Conservation (phyloP, 768 basidiomycete species). For the Suillus tomentosus region DNA sequence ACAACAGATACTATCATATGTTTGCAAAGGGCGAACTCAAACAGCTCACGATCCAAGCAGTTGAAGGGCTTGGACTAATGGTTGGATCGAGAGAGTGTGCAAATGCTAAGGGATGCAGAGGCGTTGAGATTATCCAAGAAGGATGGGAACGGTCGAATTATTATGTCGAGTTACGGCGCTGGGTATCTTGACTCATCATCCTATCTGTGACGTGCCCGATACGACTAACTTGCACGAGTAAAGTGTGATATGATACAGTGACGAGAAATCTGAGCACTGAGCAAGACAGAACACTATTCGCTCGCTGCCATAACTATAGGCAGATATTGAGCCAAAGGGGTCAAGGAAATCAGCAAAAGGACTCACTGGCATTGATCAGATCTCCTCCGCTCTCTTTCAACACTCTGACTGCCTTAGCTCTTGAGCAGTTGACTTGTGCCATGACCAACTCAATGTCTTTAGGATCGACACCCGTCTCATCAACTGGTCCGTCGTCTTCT, state of each 20-base stretch:
- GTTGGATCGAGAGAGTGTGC: constrained; percentile 42
- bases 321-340: constrained; percentile 15
- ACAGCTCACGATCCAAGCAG: constrained; percentile 63
- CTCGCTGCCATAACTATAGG: constrained; percentile 86
- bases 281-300: constrained; percentile 57
- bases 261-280: constrained; percentile 34
- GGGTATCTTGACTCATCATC: constrained; percentile 41
- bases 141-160: constrained; percentile 92
- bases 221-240: constrained; percentile 25
- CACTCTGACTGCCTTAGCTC: constrained; percentile 89
- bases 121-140: constrained; percentile 69
- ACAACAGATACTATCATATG: constrained; percentile 96
- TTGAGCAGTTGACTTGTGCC: constrained; percentile 82
- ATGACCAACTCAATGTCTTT: constrained; percentile 97
- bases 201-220: constrained; percentile 10
- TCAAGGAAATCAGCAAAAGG: constrained; percentile 7
- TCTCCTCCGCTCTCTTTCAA: constrained; percentile 93
- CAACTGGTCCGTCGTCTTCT: constrained; percentile 80
- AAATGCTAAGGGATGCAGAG: constrained; percentile 30
- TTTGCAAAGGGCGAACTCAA: constrained; percentile 81
- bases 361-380: constrained; percentile 95
- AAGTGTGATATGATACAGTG: constrained; percentile 31
- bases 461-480: constrained; percentile 87
- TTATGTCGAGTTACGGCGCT: constrained; percentile 74
- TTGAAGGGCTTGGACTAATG: constrained; percentile 52